Percentiles rank a stretch among this genome's conserved stretches.
Evolutionary conservation across 2,329 filamentous ascomycete genomes (phyloP).

Genomic region (Aspergillus neoniger): DNA sequence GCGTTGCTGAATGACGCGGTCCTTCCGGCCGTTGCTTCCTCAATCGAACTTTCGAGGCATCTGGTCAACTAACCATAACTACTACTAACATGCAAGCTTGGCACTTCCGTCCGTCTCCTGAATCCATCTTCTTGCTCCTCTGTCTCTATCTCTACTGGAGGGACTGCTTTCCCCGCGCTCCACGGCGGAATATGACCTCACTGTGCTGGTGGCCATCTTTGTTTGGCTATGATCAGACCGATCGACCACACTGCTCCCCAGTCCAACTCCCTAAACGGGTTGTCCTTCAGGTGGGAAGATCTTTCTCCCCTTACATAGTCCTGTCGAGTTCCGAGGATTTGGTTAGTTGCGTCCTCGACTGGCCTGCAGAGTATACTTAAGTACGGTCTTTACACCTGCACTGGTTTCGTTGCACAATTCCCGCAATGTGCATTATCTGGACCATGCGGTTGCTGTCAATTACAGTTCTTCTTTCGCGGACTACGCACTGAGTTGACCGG

Average conservation of each 20-base stretch:
- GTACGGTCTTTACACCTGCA: not conserved
- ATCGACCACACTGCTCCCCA: constrained; percentile 50
- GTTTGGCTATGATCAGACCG: not conserved
- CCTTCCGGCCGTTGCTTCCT: not conserved
- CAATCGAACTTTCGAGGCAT: not conserved
- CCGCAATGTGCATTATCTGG: not conserved
- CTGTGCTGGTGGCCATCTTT: not conserved
- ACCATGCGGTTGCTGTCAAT: not conserved
- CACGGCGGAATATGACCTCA: constrained; percentile 31
- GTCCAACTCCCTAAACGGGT: too few relatives aligned
- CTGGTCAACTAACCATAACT: not conserved
- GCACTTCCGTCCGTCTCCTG: not conserved
- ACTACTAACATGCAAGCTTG: not conserved
- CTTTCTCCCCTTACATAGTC: not conserved
- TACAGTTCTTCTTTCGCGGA: not conserved
- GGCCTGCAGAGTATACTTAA: not conserved
- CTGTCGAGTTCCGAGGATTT: not conserved
- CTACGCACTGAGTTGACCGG: not conserved
- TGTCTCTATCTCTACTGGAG: not conserved
- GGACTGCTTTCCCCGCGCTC: constrained; percentile 15
- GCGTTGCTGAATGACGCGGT: constrained; percentile 8
- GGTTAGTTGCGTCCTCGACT: not conserved
- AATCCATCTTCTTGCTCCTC: not conserved
- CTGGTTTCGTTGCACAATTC: not conserved
- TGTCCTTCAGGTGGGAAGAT: not conserved